Conservation (phyloP, 2,329 filamentous ascomycete species). For the Iodosphaeria phyllophila region DNA sequence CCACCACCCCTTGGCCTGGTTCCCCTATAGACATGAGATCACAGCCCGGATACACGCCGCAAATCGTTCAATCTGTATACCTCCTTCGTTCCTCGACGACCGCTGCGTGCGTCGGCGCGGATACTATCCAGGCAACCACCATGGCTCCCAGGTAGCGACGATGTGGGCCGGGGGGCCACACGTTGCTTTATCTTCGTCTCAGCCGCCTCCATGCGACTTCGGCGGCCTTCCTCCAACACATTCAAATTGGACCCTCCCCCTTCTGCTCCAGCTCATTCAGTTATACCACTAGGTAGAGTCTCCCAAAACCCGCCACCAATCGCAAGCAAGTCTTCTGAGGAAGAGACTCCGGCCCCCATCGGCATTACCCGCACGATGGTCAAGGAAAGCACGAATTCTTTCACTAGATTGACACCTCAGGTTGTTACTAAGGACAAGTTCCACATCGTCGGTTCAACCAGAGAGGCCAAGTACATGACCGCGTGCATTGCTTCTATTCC, state of each 20-base stretch:
- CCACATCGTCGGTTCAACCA: slow-evolving; percentile 46
- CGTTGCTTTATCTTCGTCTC: slow-evolving; percentile 8
- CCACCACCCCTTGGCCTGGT: background rate
- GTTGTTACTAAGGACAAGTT: slow-evolving; percentile 21
- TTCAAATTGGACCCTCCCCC: slow-evolving; percentile 8
- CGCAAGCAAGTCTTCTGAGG: background rate
- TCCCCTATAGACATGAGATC: slow-evolving; percentile 8
- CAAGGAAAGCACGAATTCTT: background rate
- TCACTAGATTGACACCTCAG: slow-evolving; percentile 8
- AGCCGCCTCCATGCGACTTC: slow-evolving; percentile 9
- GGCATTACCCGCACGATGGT: background rate
- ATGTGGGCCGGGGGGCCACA: slow-evolving; percentile 18
- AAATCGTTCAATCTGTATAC: slow-evolving; percentile 14
- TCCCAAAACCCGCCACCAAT: background rate
- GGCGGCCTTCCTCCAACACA: slow-evolving; percentile 8
- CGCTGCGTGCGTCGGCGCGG: slow-evolving; percentile 24
- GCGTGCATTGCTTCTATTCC: slow-evolving; percentile 40
- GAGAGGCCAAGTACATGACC: slow-evolving; percentile 45
- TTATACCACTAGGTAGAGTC: background rate
- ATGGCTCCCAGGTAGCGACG: slow-evolving; percentile 22
- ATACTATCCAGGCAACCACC: slow-evolving; percentile 16
- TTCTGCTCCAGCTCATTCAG: background rate
- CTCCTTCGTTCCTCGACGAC: slow-evolving; percentile 11
- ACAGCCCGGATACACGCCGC: slow-evolving; percentile 4
- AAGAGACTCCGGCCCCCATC: background rate